phyloP scores from a whole-genome alignment of 345 rosid genomes.

The Melastoma malabathricum region DNA sequence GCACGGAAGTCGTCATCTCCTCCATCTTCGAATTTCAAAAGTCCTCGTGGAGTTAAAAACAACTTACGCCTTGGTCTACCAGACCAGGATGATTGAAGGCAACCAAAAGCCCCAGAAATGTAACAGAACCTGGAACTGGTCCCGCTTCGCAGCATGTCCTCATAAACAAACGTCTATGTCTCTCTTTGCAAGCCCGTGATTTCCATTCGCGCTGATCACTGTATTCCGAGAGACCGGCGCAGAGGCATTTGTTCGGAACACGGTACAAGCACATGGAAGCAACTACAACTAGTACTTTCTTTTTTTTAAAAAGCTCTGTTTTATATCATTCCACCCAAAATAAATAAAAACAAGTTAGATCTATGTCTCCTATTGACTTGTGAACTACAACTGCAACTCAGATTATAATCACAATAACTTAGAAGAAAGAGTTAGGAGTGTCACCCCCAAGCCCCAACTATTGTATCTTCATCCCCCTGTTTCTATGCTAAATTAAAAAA shows the following conservation, averaged over 20 bases:
- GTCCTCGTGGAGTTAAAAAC: constrained; percentile 36
- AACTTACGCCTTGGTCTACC: constrained; percentile 34
- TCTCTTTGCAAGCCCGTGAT: constrained; percentile 39
- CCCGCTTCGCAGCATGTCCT: constrained; percentile 28
- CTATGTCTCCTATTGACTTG: too few relatives aligned
- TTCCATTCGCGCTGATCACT: constrained; percentile 40
- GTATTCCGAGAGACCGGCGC: constrained; percentile 52
- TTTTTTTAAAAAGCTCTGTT: too few relatives aligned
- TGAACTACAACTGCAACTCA: too few relatives aligned
- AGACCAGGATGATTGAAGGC: constrained; percentile 61
- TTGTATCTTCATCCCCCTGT: too few relatives aligned
- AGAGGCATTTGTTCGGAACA: constrained; percentile 27
- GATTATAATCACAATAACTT: too few relatives aligned
- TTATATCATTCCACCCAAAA: too few relatives aligned
- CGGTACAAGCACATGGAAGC: constrained; percentile 19
- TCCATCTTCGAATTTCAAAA: constrained; percentile 29
- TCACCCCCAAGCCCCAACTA: too few relatives aligned
- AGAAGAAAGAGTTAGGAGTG: too few relatives aligned
- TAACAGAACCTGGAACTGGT: constrained; percentile 38
- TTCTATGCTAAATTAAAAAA: too few relatives aligned
- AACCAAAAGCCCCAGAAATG: constrained; percentile 36
- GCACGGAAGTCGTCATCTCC: constrained; percentile 25
- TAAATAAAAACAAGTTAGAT: too few relatives aligned
- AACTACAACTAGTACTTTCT: too few relatives aligned
- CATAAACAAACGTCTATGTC: constrained; percentile 36